A percentile compares a stretch with the other conserved stretches of the same genome.
These are phyloP conservation scores for Exophiala calicioides DNA, from an alignment of 2,329 filamentous ascomycete genomes.

Conservation along the genomic window DNA sequence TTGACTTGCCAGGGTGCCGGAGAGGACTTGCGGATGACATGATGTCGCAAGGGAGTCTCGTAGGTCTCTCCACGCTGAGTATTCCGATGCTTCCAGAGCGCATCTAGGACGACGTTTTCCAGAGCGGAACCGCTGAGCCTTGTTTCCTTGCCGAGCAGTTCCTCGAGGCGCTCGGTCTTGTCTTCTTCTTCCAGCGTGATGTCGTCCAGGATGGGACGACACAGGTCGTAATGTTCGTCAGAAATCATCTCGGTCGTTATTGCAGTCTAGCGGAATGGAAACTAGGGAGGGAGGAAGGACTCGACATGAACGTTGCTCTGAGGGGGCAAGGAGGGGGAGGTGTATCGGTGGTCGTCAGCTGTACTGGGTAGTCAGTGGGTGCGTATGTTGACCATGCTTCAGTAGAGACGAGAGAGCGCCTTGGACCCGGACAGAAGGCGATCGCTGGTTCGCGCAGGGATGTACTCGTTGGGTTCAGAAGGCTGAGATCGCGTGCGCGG, in stretches of 20 bases:
- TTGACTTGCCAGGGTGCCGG: slow-evolving; percentile 88
- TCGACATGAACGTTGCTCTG: slow-evolving; percentile 20
- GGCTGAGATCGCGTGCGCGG: too few relatives aligned
- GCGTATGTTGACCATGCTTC: too few relatives aligned
- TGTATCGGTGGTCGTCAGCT: background rate
- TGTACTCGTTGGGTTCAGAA: too few relatives aligned
- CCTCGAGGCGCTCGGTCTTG: slow-evolving; percentile 88
- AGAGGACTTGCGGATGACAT: slow-evolving; percentile 84
- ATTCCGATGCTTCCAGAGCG: slow-evolving; percentile 70
- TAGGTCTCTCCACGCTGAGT: slow-evolving; percentile 59
- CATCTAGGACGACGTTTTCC: slow-evolving; percentile 87
- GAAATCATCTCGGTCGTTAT: slow-evolving; percentile 68
- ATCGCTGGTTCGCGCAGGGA: too few relatives aligned
- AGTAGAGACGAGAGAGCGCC: too few relatives aligned
- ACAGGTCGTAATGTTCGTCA: slow-evolving; percentile 89
- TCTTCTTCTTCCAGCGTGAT: slow-evolving; percentile 85
- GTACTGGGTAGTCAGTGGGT: too few relatives aligned
- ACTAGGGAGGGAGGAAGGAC: background rate
- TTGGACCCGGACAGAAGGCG: too few relatives aligned
- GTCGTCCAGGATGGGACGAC: slow-evolving; percentile 84
- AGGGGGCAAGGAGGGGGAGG: background rate
- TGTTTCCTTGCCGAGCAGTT: slow-evolving; percentile 77
- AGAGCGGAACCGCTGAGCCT: slow-evolving; percentile 72
- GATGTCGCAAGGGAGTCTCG: slow-evolving; percentile 82
- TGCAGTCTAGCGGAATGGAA: slow-evolving; percentile 5